Evolutionary conservation across 176 grass and related monocot genomes (phyloP), one percentile per base, ranked within the genome.

Genomic region (Oryza glumipatula): DNA sequence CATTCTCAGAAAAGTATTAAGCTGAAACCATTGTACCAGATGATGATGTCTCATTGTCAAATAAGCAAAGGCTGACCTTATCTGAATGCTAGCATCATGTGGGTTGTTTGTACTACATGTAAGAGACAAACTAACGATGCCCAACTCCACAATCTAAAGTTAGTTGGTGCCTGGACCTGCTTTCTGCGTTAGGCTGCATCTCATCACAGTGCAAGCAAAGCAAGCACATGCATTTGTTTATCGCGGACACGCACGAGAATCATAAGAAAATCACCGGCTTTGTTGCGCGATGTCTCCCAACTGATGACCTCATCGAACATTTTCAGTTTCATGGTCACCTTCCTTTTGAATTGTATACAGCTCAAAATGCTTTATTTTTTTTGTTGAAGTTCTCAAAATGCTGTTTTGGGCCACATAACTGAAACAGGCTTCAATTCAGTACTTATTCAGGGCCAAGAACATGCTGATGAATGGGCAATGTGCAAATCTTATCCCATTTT

Each of bases 241-340:
- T 35, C 51, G 11, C 14, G 28, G 6, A 19, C 45, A 7, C 46
- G 73, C 47, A 11, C 21, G 23, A 11, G 5, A 85, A 61, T 70
- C 66, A 63, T 58, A 76, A 52, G 33, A n/a, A 68, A 56, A 76
- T 13, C 33, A 45, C 52, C 52, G n/a, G 6, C 39, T 17, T 67
- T 84, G 43, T 1, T 36, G 67, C 30, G 19, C 33, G 26, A 2
- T 82, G 67, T 81, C 79, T 41, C 79, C 79, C 65, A 81, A 58
- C 48, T 3, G 28, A 56, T 32, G 65, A 45, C 9, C 45, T 52
- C 78, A 14, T 19, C 9, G 5, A 52, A 28, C 14, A 26, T 65
- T 78, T 19, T 11, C 23, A 13, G 17, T 8, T 76, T 24, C 21
- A 11, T 60, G 4, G 9, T 28, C 13, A 0, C 5, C 5, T 35